Evolutionary conservation across 768 basidiomycete species (phyloP).

Genomic region (Trametes meyenii): DNA sequence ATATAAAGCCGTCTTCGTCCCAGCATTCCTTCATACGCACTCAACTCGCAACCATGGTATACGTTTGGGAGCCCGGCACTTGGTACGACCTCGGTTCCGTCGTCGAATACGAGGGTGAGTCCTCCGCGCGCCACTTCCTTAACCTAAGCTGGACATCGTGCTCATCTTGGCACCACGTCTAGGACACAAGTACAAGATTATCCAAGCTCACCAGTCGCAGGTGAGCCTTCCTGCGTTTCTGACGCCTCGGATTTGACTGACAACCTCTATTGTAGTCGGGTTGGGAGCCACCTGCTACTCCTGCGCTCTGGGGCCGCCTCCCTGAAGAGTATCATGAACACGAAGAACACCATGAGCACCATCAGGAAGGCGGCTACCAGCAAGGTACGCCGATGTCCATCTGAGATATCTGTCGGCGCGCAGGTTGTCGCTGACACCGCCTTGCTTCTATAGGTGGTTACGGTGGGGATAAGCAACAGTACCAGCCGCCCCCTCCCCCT

Average conservation of each 20-base stretch:
- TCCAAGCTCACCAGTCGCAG: constrained; percentile 73
- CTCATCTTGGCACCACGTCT: not conserved
- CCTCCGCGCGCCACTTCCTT: not conserved
- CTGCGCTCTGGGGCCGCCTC: constrained; percentile 69
- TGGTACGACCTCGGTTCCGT: constrained; percentile 56
- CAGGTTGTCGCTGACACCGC: not conserved
- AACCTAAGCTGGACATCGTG: too few relatives aligned
- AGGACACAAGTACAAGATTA: constrained; percentile 67
- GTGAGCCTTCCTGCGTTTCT: constrained; percentile 35
- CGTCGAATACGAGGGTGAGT: constrained; percentile 58
- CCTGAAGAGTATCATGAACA: constrained; percentile 32
- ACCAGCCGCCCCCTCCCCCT: constrained; percentile 30
- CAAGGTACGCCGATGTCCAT: not conserved
- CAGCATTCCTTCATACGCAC: not conserved
- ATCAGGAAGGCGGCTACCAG: constrained; percentile 27
- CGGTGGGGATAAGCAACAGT: constrained; percentile 23
- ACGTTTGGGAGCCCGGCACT: constrained; percentile 64
- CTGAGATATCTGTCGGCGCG: not conserved
- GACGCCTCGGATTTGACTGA: not conserved
- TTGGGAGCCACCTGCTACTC: constrained; percentile 65
- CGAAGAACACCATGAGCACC: constrained; percentile 25
- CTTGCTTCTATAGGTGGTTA: constrained; percentile 7
- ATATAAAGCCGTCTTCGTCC: constrained; percentile 11
- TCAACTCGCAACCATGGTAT: constrained; percentile 22
- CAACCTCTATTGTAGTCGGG: constrained; percentile 47